Percentiles rank a stretch among this genome's conserved stretches.
Conservation (phyloP, 73 alveolate species). For the Blepharisma japonicum region DNA sequence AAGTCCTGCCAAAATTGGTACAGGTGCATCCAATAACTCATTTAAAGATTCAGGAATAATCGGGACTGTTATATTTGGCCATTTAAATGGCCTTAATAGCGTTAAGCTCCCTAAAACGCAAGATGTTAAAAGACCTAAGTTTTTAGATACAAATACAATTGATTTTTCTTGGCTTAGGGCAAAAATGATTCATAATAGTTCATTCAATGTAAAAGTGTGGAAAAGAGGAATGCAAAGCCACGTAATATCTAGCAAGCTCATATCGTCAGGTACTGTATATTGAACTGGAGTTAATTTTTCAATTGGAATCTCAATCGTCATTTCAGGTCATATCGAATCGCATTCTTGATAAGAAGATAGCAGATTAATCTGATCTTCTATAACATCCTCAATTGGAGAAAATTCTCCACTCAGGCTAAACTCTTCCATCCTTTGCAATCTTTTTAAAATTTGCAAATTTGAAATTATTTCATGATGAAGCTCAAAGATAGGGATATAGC, state of each 20-base stretch:
- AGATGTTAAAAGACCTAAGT: conserved; percentile 31
- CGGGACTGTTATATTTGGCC: conserved; percentile 60
- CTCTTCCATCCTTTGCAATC: not conserved
- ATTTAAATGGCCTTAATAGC: conserved; percentile 56
- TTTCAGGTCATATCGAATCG: not conserved
- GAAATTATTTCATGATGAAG: not conserved
- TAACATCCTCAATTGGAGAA: not conserved
- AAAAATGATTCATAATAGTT: conserved; percentile 23
- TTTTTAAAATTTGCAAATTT: not conserved
- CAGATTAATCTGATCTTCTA: not conserved
- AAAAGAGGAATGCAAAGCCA: conserved; percentile 49
- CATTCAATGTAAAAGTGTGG: conserved; percentile 35
- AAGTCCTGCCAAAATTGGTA: conserved; percentile 58
- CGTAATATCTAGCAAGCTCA: not conserved
- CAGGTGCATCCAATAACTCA: conserved; percentile 67
- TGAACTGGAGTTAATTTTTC: not conserved
- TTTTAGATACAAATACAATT: conserved; percentile 6
- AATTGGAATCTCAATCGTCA: not conserved
- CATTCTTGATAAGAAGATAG: not conserved
- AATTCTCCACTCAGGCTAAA: not conserved
- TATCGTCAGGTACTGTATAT: not conserved
- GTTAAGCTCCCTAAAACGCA: conserved; percentile 49
- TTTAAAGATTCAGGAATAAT: conserved; percentile 54
- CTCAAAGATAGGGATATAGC: conserved; percentile 4
- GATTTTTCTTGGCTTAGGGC: conserved; percentile 29